Conservation (phyloP, 31 red algal genomes). For the Asparagopsis taxiformis region DNA sequence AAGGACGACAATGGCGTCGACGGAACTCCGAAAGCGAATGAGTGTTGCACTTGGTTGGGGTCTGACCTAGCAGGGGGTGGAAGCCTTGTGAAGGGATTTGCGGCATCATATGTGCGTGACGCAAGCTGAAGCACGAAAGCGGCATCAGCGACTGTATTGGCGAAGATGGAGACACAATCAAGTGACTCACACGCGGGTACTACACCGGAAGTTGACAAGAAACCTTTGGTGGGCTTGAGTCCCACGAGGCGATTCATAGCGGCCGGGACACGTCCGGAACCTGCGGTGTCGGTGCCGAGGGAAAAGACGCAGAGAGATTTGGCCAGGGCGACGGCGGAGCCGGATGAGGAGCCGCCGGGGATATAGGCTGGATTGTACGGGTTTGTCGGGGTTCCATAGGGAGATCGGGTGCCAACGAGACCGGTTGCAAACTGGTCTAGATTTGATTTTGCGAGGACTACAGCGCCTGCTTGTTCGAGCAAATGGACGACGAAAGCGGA, state of each 20-base stretch:
- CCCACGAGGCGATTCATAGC: slow-evolving; percentile 66
- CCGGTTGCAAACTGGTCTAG: slow-evolving; percentile 84
- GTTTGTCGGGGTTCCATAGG: slow-evolving; percentile 38
- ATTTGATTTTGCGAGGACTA: slow-evolving; percentile 61
- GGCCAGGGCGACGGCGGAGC: slow-evolving; percentile 81
- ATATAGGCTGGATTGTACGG: slow-evolving; percentile 30
- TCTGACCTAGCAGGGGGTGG: background rate
- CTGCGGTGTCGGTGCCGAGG: slow-evolving; percentile 78
- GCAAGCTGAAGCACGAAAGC: slow-evolving; percentile 4
- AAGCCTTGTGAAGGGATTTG: slow-evolving; percentile 6
- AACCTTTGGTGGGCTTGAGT: slow-evolving; percentile 74
- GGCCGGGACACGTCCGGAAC: slow-evolving; percentile 70
- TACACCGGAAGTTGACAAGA: slow-evolving; percentile 31
- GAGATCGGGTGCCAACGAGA: slow-evolving; percentile 32
- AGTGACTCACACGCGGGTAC: slow-evolving; percentile 18
- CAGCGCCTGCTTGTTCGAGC: slow-evolving; percentile 49
- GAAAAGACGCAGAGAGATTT: slow-evolving; percentile 29
- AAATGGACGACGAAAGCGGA: slow-evolving; percentile 26
- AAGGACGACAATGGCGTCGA: slow-evolving; percentile 11
- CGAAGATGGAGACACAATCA: slow-evolving; percentile 26
- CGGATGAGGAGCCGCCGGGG: slow-evolving; percentile 87
- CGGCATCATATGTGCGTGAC: slow-evolving; percentile 6
- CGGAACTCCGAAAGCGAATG: slow-evolving; percentile 53
- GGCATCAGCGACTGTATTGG: slow-evolving; percentile 15
- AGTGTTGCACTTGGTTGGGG: background rate